A percentile compares a stretch with the other conserved stretches of the same genome.
Conservation (phyloP, 768 basidiomycete genomes). For the Pulveroboletus sp. region DNA sequence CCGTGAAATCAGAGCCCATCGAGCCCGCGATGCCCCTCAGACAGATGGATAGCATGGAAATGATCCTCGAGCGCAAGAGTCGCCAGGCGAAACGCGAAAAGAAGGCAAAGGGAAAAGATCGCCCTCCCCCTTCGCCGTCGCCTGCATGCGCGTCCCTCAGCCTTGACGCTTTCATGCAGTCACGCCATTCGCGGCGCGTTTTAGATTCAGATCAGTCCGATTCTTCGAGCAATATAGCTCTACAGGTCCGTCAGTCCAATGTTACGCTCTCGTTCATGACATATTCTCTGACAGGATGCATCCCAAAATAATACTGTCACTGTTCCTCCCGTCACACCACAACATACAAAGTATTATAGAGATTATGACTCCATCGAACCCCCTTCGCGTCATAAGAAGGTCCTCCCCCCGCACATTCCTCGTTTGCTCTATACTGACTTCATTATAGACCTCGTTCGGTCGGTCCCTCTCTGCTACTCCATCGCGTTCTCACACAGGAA, state of each 20-base stretch:
- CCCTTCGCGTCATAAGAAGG: conserved; percentile 29
- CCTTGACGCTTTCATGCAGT: conserved; percentile 46
- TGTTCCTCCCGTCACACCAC: conserved; percentile 50
- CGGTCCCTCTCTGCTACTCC: conserved; percentile 45
- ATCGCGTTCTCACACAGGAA: conserved; percentile 31
- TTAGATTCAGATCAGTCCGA: conserved; percentile 31
- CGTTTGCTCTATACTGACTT: conserved; percentile 1
- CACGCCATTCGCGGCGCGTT: conserved; percentile 51
- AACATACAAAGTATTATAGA: conserved; percentile 58
- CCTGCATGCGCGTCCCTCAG: conserved; percentile 43
- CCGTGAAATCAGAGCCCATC: conserved; percentile 58
- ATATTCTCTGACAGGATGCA: conserved; percentile 20
- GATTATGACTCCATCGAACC: conserved; percentile 32
- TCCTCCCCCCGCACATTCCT: conserved; percentile 2
- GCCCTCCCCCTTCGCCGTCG: conserved; percentile 49
- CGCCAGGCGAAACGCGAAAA: conserved; percentile 52
- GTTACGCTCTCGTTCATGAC: conserved; percentile 16
- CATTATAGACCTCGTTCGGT: conserved; percentile 21
- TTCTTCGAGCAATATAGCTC: conserved; percentile 21
- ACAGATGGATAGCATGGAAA: conserved; percentile 70
- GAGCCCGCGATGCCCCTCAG: conserved; percentile 48
- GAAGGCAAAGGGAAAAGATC: conserved; percentile 43
- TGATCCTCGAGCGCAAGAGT: conserved; percentile 66
- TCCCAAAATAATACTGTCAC: conserved; percentile 26
- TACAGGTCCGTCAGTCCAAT: conserved; percentile 38